Percentiles rank a stretch among this genome's conserved stretches.
These are phyloP conservation scores for Exophiala bonariae DNA, from an alignment of 2,329 filamentous ascomycete genomes.

Conservation along the genomic window DNA sequence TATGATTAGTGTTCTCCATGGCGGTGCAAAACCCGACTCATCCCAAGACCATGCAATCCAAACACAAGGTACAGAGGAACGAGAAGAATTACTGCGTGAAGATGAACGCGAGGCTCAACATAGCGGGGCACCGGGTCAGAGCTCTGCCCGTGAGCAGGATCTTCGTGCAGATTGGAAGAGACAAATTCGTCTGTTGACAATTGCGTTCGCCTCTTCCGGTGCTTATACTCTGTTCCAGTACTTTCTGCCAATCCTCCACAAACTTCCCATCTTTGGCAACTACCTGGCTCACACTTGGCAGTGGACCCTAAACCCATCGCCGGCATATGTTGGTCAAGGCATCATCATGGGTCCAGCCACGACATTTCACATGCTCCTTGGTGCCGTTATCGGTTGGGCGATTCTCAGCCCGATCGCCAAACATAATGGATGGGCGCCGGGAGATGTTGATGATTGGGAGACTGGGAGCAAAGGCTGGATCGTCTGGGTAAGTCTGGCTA, in stretches of 20 bases:
- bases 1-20: slow-evolving; percentile 87
- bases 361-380: slow-evolving; percentile 91
- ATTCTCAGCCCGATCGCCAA: slow-evolving; percentile 88
- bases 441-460: slow-evolving; percentile 84
- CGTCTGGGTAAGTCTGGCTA: slow-evolving; percentile 91
- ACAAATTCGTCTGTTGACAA: slow-evolving; percentile 60
- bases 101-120: slow-evolving; percentile 38
- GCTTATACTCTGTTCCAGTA: slow-evolving; percentile 76
- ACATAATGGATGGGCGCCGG: slow-evolving; percentile 82
- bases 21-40: slow-evolving; percentile 50
- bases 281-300: slow-evolving; percentile 77
- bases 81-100: slow-evolving; percentile 33
- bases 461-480: slow-evolving; percentile 97
- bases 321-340: slow-evolving; percentile 96
- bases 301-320: slow-evolving; percentile 93
- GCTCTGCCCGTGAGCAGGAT: slow-evolving; percentile 32
- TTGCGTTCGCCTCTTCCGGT: slow-evolving; percentile 62
- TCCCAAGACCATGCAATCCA: slow-evolving; percentile 20
- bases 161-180: slow-evolving; percentile 59
- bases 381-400: slow-evolving; percentile 86
- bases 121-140: slow-evolving; percentile 32
- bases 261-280: slow-evolving; percentile 81
- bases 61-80: slow-evolving; percentile 32
- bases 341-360: slow-evolving; percentile 98
- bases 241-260: slow-evolving; percentile 81